Percentiles rank a stretch among this genome's conserved stretches.
phyloP scores from a whole-genome alignment of 2,329 filamentous ascomycete species.

The Scedosporium boydii region DNA sequence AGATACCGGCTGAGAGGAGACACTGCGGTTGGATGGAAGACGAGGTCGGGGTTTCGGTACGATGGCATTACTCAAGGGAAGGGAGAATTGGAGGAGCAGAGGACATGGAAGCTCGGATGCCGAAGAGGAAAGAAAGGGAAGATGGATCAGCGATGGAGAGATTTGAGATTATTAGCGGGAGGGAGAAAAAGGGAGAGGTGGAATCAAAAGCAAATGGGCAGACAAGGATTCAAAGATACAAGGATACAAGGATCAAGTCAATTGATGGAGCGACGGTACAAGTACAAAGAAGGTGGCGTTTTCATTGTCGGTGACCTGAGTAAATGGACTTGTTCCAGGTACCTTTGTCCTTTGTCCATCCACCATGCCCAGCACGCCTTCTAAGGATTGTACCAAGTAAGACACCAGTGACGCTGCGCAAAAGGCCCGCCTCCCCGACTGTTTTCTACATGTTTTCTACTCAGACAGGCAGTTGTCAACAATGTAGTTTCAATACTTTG shows the following conservation, averaged over 20 bases:
- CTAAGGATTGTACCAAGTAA: too few species aligned
- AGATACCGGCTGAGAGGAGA: not conserved
- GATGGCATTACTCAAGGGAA: conserved; percentile 4
- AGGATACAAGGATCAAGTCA: too few species aligned
- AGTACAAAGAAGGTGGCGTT: not conserved
- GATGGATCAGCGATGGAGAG: not conserved
- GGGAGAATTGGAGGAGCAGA: not conserved
- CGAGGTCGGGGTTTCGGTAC: not conserved
- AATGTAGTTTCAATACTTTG: too few species aligned
- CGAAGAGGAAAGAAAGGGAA: not conserved
- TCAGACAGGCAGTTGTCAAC: too few species aligned
- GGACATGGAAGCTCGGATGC: not conserved
- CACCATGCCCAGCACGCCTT: too few species aligned
- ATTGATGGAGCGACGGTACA: not conserved
- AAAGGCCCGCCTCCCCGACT: too few species aligned
- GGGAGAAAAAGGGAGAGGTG: conserved; percentile 6
- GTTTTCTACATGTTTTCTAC: too few species aligned
- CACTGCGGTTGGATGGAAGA: not conserved
- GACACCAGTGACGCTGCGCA: too few species aligned
- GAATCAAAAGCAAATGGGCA: not conserved
- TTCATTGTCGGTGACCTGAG: not conserved
- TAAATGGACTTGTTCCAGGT: too few species aligned
- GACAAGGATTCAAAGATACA: too few species aligned
- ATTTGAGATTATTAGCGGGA: not conserved
- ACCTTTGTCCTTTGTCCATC: too few species aligned